Evolutionary conservation across 345 rosid genomes (phyloP), one percentile per base, ranked within the genome.

Genomic region (Psidium friedrichsthalianum): DNA sequence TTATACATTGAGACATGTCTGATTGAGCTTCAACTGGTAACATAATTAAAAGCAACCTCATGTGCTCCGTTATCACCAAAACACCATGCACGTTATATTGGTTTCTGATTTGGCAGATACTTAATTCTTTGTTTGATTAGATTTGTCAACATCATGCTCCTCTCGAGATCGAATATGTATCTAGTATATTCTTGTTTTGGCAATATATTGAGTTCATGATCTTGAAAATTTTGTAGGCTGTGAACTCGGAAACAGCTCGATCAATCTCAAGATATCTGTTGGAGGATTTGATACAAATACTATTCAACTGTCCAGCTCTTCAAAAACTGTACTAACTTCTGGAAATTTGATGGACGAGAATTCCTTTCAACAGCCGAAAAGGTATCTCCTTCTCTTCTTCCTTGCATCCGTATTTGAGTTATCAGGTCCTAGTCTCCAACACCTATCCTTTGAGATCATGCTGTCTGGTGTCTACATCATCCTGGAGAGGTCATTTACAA

Each of bases 311-410:
- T 91, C 95, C 6, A 98, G 96, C 86, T 90, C 93, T 25, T 92
- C 93, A 84, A 91, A 87, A 91, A 92, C 94, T 15, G 85, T 86
- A 16, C 95, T 97, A 56, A 92, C 98, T 52, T 97, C 99, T 55
- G 51, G 85, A 25, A 93, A 93, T 85, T 85, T 90, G 84, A 92
- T 90, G 96, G 99, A 97, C 58, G 99, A 96, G 89, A 97, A 97
- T 86, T 93, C 99, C 83, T 97, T 95, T 87, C 40, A 82, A 25
- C 86, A 94, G 25, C 97, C 98, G 24, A 85, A 86, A 97, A 96
- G 98, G 99, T 94, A 86, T 54, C 16, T 21, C 10, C 55, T 52
- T 55, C 40, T 82, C 15, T 27, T 56, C 20, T 22, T 40, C 15
- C 40, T 82, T 53, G 56, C 53, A 21, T 69, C 9, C 24, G 22